A percentile compares a stretch with the other conserved stretches of the same genome.
Conservation (phyloP, 2,329 filamentous ascomycete species). For the Microcera coccophila region DNA sequence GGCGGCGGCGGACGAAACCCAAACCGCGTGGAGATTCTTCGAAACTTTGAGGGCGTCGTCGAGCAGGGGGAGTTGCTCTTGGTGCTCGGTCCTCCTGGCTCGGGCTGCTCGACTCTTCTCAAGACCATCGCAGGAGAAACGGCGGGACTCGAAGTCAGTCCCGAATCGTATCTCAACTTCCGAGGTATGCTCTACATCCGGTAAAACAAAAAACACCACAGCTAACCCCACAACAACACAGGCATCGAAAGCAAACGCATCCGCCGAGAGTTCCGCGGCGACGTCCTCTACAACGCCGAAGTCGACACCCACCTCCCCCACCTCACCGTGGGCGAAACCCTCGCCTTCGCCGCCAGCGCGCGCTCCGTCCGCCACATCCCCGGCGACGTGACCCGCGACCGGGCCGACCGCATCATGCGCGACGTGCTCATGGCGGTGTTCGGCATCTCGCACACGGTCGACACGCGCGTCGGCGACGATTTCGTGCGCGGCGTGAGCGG, state of each 20-base stretch:
- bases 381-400: constrained; percentile 7
- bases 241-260: constrained; percentile 34
- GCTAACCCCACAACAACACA: not conserved
- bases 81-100: constrained; percentile 50
- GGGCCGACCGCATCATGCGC: constrained; percentile 25
- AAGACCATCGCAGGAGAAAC: constrained; percentile 54
- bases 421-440: constrained; percentile 71
- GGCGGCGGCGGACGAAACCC: constrained; percentile 1
- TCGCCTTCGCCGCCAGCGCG: constrained; percentile 60
- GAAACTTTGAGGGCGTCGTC: constrained; percentile 28
- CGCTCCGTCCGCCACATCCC: constrained; percentile 56
- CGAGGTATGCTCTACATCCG: constrained; percentile 34
- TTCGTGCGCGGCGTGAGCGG: constrained; percentile 68
- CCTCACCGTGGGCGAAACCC: constrained; percentile 61
- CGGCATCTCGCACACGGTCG: constrained; percentile 67
- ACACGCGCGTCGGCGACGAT: constrained; percentile 69
- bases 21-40: constrained; percentile 24
- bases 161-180: constrained; percentile 44
- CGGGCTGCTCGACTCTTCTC: constrained; percentile 54
- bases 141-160: constrained; percentile 31
- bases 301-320: constrained; percentile 61
- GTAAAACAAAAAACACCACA: no score
- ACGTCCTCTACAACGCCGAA: constrained; percentile 63
- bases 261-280: constrained; percentile 46
- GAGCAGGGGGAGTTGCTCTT: constrained; percentile 29